Percentiles rank a stretch among this genome's conserved stretches.
Evolutionary conservation across 257 asterid genomes (phyloP).

Genomic region (Ajuga chamaepitys): DNA sequence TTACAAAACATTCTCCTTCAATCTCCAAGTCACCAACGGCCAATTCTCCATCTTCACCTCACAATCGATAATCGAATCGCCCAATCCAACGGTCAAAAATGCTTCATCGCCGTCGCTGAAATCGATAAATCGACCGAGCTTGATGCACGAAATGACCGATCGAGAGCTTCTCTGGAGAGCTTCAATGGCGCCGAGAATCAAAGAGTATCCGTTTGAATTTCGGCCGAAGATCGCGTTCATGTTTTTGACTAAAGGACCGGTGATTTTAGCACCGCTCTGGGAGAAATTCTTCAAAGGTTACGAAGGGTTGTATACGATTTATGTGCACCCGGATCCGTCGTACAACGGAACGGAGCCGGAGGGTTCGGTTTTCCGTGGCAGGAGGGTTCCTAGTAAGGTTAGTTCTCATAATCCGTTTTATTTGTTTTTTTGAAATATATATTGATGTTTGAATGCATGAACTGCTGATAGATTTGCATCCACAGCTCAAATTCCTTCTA

Average conservation of each 20-base stretch:
- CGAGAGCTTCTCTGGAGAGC: constrained; percentile 55
- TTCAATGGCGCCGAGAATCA: constrained; percentile 38
- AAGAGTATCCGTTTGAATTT: constrained; percentile 21
- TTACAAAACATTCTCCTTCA: constrained; percentile 40
- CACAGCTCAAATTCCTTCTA: too few species aligned
- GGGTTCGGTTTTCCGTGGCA: constrained; percentile 54
- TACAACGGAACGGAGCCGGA: constrained; percentile 39
- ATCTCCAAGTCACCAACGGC: constrained; percentile 43
- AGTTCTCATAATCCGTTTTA: not conserved
- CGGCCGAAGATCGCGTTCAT: constrained; percentile 55
- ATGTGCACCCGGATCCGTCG: constrained; percentile 57
- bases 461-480: not conserved
- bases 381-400: constrained; percentile 83
- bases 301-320: constrained; percentile 42
- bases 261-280: constrained; percentile 57
- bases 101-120: not conserved
- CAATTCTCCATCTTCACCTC: constrained; percentile 34
- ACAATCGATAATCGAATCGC: not conserved
- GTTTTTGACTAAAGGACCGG: constrained; percentile 52
- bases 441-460: not conserved
- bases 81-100: not conserved
- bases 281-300: constrained; percentile 51
- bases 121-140: constrained; percentile 11
- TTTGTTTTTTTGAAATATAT: not conserved
- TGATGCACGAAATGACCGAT: constrained; percentile 52